A percentile compares a stretch with the other conserved stretches of the same genome.
Evolutionary conservation across 371 early-diverging fungal species (phyloP).

Genomic region (Catenaria anguillulae): DNA sequence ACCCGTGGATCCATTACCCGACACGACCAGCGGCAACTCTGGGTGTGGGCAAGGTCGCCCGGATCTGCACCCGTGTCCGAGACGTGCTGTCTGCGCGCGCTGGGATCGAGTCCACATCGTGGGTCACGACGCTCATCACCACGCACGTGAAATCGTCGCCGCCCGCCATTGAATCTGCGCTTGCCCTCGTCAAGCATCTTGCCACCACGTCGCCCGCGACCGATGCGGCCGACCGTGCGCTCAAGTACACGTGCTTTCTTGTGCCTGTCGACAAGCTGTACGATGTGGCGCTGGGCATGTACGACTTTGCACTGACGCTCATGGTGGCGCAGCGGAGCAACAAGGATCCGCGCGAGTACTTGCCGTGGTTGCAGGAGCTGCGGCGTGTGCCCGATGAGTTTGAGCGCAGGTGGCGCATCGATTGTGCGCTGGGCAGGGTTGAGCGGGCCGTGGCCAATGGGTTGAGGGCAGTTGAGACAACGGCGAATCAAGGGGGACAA

Average conservation of each 20-base stretch:
- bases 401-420: no score
- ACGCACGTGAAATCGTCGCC: slow-evolving; percentile 70
- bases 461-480: no score
- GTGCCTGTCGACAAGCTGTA: slow-evolving; percentile 72
- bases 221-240: slow-evolving; percentile 58
- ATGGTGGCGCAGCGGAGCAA: slow-evolving; percentile 92
- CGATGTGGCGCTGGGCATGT: slow-evolving; percentile 84
- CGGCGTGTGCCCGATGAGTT: slow-evolving; percentile 48
- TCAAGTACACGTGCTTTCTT: slow-evolving; percentile 82
- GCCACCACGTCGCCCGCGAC: slow-evolving; percentile 22
- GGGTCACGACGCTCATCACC: slow-evolving; percentile 64
- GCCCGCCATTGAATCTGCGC: slow-evolving; percentile 67
- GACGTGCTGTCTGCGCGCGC: slow-evolving; percentile 41
- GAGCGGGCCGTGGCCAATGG: no score
- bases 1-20: slow-evolving; percentile 17
- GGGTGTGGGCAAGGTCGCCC: slow-evolving; percentile 46
- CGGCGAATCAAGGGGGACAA: no score
- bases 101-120: slow-evolving; percentile 19
- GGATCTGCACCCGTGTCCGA: slow-evolving; percentile 58
- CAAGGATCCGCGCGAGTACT: slow-evolving; percentile 89
- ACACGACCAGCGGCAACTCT: neutral
- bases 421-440: no score
- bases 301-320: slow-evolving; percentile 77
- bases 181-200: slow-evolving; percentile 43
- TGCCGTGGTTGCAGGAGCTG: slow-evolving; percentile 73